phyloP scores from a whole-genome alignment of 306 rosid genomes.

The Fragaria nilgerrensis region DNA sequence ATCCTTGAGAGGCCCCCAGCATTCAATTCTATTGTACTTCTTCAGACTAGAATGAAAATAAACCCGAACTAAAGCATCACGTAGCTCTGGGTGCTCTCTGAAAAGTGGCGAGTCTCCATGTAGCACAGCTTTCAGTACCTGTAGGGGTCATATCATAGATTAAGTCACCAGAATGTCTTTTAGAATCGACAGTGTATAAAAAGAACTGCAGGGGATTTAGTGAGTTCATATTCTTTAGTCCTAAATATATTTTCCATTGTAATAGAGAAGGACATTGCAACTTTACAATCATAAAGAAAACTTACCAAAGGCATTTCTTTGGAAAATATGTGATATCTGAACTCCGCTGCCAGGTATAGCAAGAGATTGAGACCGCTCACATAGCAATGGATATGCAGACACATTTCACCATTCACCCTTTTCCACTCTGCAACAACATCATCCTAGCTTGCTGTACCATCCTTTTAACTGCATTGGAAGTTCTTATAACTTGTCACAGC shows the following conservation, averaged over 20 bases:
- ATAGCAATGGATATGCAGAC: constrained; percentile 89
- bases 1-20: constrained; percentile 88
- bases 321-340: constrained; percentile 93
- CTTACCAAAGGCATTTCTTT: constrained; percentile 95
- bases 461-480: constrained; percentile 64
- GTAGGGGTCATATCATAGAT: constrained; percentile 4
- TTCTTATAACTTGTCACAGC: background rate
- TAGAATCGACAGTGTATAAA: background rate
- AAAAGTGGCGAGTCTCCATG: constrained; percentile 75
- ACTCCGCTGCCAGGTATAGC: constrained; percentile 71
- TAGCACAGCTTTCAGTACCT: constrained; percentile 81
- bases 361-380: constrained; percentile 86
- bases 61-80: constrained; percentile 69
- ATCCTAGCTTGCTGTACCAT: constrained; percentile 85
- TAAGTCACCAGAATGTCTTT: background rate
- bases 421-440: constrained; percentile 99
- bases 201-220: background rate
- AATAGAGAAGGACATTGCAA: background rate
- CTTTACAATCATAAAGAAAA: background rate
- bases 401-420: constrained; percentile 83
- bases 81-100: constrained; percentile 68
- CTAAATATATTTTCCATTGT: background rate
- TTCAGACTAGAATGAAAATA: constrained; percentile 83
- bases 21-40: constrained; percentile 74
- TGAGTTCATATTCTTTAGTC: background rate